Evolutionary conservation across 352 stramenopile species (phyloP).

Genomic region (Lagenidium giganteum): DNA sequence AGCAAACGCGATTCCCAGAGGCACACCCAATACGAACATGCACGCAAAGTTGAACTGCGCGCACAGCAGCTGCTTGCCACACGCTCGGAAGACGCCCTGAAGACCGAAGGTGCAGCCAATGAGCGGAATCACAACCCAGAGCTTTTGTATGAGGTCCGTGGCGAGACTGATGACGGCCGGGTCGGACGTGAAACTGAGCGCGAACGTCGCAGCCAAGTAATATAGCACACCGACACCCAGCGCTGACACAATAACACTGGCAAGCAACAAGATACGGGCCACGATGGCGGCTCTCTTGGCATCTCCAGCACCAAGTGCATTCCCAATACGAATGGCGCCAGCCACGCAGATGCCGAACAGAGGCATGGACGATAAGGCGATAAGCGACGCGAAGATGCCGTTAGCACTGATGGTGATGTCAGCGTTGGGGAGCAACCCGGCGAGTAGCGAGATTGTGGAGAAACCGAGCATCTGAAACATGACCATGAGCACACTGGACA

Average conservation of each 20-base stretch:
- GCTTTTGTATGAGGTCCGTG: conserved; percentile 21
- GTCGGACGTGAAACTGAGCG: conserved; percentile 34
- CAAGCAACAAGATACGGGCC: conserved; percentile 25
- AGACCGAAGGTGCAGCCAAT: conserved; percentile 30
- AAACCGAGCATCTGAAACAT: conserved; percentile 42
- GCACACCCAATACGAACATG: conserved; percentile 42
- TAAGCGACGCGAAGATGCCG: conserved; percentile 40
- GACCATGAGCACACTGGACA: conserved; percentile 47
- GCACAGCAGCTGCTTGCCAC: conserved; percentile 41
- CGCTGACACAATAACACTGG: conserved; percentile 24
- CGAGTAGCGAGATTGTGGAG: conserved; percentile 37
- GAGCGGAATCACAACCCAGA: conserved; percentile 30
- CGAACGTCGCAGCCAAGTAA: conserved; percentile 27
- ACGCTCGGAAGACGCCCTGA: conserved; percentile 39
- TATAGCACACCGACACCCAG: conserved; percentile 23
- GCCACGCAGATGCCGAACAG: conserved; percentile 38
- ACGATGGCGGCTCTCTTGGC: conserved; percentile 33
- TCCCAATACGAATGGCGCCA: conserved; percentile 52
- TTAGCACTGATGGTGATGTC: conserved; percentile 45
- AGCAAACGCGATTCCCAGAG: conserved; percentile 34
- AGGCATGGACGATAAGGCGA: conserved; percentile 45
- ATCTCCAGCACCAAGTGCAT: conserved; percentile 44
- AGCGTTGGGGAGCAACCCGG: conserved; percentile 47
- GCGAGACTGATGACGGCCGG: conserved; percentile 19
- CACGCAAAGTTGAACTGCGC: conserved; percentile 48